These are phyloP conservation scores for Trichoderma asperelloides DNA, from an alignment of 495 filamentous ascomycete genomes.

Conservation along the genomic window DNA sequence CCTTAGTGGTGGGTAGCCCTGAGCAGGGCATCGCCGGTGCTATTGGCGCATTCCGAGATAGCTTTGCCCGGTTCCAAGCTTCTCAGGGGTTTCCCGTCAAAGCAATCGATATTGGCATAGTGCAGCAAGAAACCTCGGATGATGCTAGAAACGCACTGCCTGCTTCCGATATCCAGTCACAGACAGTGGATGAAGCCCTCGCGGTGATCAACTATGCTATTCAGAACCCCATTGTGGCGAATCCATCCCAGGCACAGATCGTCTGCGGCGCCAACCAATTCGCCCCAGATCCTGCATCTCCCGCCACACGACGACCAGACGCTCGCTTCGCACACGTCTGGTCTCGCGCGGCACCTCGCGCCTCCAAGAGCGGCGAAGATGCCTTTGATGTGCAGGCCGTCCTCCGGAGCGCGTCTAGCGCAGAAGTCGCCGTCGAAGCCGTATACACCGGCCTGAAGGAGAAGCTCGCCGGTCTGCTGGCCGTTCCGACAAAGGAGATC, in stretches of 20 bases:
- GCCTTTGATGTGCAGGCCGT: constrained; percentile 9
- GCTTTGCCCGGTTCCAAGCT: constrained; percentile 21
- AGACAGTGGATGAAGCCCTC: constrained; percentile 4
- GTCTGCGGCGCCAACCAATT: constrained; percentile 3
- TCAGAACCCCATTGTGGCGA: background rate
- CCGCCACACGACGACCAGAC: constrained; percentile 3
- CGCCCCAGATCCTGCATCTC: background rate
- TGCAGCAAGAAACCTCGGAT: constrained; percentile 16
- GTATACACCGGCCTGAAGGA: constrained; percentile 13
- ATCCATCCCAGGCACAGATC: background rate
- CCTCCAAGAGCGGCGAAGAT: background rate
- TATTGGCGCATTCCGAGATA: constrained; percentile 40
- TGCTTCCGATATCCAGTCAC: constrained; percentile 6
- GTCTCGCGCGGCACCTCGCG: background rate
- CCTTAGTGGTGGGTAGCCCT: constrained; percentile 33
- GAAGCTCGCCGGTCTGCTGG: constrained; percentile 19
- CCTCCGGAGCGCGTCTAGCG: background rate
- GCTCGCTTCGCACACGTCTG: constrained; percentile 11
- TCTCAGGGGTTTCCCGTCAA: constrained; percentile 23
- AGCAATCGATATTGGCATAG: constrained; percentile 30
- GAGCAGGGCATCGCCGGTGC: constrained; percentile 44
- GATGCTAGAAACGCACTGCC: background rate
- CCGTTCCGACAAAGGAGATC: constrained; percentile 21
- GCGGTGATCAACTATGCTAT: constrained; percentile 9
- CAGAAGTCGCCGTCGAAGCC: constrained; percentile 8